Conservation (phyloP, 148 eudicot genomes). For the Vaccinium myrtillus region DNA sequence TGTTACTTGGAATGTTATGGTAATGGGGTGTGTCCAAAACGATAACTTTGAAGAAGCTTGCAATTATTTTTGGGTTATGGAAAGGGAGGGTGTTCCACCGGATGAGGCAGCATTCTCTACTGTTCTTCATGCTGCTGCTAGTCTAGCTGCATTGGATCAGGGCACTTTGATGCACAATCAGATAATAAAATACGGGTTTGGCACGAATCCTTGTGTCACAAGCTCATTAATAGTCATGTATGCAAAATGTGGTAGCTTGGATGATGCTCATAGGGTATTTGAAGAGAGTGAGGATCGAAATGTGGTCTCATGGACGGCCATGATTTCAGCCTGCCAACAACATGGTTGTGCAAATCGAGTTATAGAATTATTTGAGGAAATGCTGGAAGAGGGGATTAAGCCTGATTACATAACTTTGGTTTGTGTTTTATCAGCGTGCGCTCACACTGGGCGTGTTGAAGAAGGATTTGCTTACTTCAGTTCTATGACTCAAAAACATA, state of each 20-base stretch:
- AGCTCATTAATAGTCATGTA: slow-evolving; percentile 51
- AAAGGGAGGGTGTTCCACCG: slow-evolving; percentile 34
- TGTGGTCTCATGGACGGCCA: slow-evolving; percentile 31
- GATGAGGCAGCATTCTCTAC: slow-evolving; percentile 43
- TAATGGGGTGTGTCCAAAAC: slow-evolving; percentile 37
- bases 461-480: slow-evolving; percentile 52
- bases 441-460: slow-evolving; percentile 44
- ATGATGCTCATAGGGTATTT: slow-evolving; percentile 37
- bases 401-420: slow-evolving; percentile 46
- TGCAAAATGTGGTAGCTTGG: slow-evolving; percentile 49
- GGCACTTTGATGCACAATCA: slow-evolving; percentile 42
- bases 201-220: slow-evolving; percentile 22
- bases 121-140: slow-evolving; percentile 39
- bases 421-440: slow-evolving; percentile 54
- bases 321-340: slow-evolving; percentile 33
- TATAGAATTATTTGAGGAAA: slow-evolving; percentile 27
- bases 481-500: slow-evolving; percentile 29
- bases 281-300: slow-evolving; percentile 23
- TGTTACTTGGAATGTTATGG: slow-evolving; percentile 53
- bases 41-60: slow-evolving; percentile 46
- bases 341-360: slow-evolving; percentile 25
- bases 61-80: slow-evolving; percentile 41
- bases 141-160: slow-evolving; percentile 43
- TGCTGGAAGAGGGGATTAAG: slow-evolving; percentile 28
- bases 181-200: slow-evolving; percentile 43